These are phyloP conservation scores for Camptophora hylomeconis DNA, from an alignment of 2,329 filamentous ascomycete species.

Conservation along the genomic window DNA sequence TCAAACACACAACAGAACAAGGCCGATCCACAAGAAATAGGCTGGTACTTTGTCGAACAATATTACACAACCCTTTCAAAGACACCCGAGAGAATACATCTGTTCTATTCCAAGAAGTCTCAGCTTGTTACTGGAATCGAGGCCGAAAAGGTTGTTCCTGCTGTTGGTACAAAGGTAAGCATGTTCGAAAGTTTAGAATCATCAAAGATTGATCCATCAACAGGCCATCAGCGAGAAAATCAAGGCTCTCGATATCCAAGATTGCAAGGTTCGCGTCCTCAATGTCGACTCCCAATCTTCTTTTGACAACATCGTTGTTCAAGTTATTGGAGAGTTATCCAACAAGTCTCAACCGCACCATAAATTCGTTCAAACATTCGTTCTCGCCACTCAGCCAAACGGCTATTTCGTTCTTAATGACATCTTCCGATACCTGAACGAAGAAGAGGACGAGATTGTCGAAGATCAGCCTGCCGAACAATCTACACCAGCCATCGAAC, in stretches of 20 bases:
- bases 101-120: conserved; percentile 94
- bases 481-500: conserved; percentile 26
- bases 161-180: conserved; percentile 74
- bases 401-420: conserved; percentile 98
- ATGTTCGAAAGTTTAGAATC: no score
- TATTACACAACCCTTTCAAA: conserved; percentile 98
- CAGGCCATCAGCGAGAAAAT: conserved; percentile 91
- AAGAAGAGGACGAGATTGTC: conserved; percentile 52
- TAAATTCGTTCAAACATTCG: conserved; percentile 96
- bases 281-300: conserved; percentile 96
- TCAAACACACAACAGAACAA: conserved; percentile 21
- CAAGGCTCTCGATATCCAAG: conserved; percentile 82
- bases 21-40: conserved; percentile 63
- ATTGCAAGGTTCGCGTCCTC: conserved; percentile 95
- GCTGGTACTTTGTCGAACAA: conserved; percentile 98
- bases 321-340: conserved; percentile 95
- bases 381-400: conserved; percentile 88
- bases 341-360: conserved; percentile 83
- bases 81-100: conserved; percentile 79
- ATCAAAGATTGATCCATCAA: no score
- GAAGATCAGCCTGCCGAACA: conserved; percentile 25
- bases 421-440: conserved; percentile 86
- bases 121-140: conserved; percentile 89
- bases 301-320: conserved; percentile 85
- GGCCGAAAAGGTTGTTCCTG: conserved; percentile 75